Evolutionary conservation across 352 stramenopile genomes (phyloP), one percentile per base, ranked within the genome.

Genomic region (Elongisporangium prolatum): DNA sequence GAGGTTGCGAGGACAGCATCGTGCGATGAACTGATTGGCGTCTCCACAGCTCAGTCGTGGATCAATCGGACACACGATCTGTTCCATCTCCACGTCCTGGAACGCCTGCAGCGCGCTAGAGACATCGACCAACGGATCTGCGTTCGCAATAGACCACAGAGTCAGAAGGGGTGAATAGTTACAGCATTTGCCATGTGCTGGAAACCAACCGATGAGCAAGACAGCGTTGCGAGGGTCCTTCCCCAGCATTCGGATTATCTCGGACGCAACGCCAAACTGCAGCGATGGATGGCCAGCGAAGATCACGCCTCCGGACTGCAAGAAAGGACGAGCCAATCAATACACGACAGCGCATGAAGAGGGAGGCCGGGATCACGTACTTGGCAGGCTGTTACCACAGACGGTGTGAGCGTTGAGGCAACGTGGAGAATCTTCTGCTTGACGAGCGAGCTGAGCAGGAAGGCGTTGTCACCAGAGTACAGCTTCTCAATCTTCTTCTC

Each of bases 401-500:
- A 67, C 20, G 64, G 67, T 0, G 79, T 82, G 7, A 91, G 54
- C 1, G 77, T 60, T 1, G 67, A 10, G 0, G 88, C 62, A 18
- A 82, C 55, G 14, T 85, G 70, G 18, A 95, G 71, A 0, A 80
- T 11, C 8, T 84, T 81, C 21, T 16, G 78, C 55, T 86, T 77
- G 13, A 63, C 50, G 49, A 95, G 57, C 20, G 61, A 60, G 34
- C 86, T 72, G 54, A 91, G 83, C 3, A 85, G 28, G 34, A 95
- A 95, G 0, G 83, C 80, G 22, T 77, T 63, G 63, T 93, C 82
- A 17, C 82, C 79, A 10, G 68, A 74, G 47, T 88, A 93, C 16
- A 93, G 54, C 50, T 88, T 88, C 21, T 91, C 80, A 16, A 86
- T 74, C 52, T 92, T 93, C 61, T 92, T 92, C 57, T 95, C 77